A percentile compares a stretch with the other conserved stretches of the same genome.
phyloP scores from a whole-genome alignment of 306 rosid genomes.

The Quercus aquifolioides region DNA sequence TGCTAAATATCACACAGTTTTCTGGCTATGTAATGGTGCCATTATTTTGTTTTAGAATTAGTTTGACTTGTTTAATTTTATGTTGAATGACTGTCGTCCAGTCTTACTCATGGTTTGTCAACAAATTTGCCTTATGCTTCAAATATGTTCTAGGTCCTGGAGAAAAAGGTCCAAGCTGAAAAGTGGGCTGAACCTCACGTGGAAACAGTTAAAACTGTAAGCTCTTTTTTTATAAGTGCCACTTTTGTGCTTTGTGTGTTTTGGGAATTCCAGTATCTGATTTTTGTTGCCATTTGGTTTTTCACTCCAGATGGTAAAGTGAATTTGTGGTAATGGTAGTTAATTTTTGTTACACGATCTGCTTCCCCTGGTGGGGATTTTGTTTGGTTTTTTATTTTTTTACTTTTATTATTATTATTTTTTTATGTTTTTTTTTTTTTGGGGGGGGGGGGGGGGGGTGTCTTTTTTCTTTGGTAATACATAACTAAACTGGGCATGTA shows the following conservation, averaged over 20 bases:
- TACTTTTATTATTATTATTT: no score
- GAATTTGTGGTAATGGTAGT: not conserved
- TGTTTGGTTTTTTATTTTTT: no score
- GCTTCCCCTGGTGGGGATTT: not conserved
- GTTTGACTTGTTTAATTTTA: not conserved
- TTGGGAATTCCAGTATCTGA: not conserved
- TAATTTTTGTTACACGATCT: not conserved
- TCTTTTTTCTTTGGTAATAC: not conserved
- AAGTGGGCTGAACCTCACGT: conserved; percentile 94
- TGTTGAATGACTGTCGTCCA: not conserved
- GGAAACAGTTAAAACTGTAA: conserved; percentile 72
- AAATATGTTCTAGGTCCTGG: conserved; percentile 51
- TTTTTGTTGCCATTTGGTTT: not conserved
- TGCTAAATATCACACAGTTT: not conserved
- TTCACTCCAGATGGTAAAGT: not conserved
- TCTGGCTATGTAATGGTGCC: not conserved
- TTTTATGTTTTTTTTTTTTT: no score
- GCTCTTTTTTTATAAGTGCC: conserved; percentile 23
- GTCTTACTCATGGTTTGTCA: not conserved
- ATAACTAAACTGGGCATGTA: not conserved
- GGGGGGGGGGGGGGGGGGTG: no score
- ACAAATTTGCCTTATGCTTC: conserved; percentile 14
- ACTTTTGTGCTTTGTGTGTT: conserved; percentile 16
- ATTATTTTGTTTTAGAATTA: not conserved
- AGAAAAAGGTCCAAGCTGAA: conserved; percentile 69